Conservation (phyloP, 2,329 filamentous ascomycete genomes). For the Nectriaceae sp. region DNA sequence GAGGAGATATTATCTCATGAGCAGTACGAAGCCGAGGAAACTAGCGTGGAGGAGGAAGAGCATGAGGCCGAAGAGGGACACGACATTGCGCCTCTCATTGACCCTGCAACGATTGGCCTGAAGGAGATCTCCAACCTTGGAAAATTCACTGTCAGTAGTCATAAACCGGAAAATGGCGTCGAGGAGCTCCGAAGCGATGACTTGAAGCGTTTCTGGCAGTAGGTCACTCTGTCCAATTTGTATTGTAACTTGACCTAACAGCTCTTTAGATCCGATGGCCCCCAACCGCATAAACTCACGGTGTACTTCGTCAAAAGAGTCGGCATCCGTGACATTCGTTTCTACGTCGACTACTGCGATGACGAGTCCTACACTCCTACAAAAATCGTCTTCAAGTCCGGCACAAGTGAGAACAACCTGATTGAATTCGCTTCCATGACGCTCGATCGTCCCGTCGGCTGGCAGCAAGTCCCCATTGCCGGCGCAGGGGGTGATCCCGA, state of each 20-base stretch:
- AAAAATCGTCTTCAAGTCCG: constrained; percentile 84
- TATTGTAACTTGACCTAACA: background rate
- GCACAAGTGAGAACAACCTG: constrained; percentile 88
- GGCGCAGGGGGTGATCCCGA: constrained; percentile 60
- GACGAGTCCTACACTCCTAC: constrained; percentile 98
- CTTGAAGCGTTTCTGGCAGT: constrained; percentile 78
- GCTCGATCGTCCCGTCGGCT: constrained; percentile 79
- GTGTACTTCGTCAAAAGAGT: constrained; percentile 86
- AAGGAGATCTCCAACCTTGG: constrained; percentile 86
- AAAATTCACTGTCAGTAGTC: constrained; percentile 79
- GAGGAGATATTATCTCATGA: constrained; percentile 30
- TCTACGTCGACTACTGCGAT: constrained; percentile 86
- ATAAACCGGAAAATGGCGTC: constrained; percentile 79
- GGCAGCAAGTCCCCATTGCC: constrained; percentile 77
- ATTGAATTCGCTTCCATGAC: constrained; percentile 83
- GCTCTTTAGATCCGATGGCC: constrained; percentile 69
- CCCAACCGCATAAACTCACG: constrained; percentile 79
- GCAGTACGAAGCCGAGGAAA: constrained; percentile 34
- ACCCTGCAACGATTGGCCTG: constrained; percentile 56
- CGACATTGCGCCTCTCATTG: constrained; percentile 48
- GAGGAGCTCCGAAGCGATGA: constrained; percentile 75
- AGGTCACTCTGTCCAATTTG: constrained; percentile 31
- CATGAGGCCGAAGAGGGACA: constrained; percentile 41
- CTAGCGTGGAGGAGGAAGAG: constrained; percentile 33
- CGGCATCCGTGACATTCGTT: constrained; percentile 74